phyloP scores from a whole-genome alignment of 1,284 basidiomycete species.

The Fomitopsis pinicola region DNA sequence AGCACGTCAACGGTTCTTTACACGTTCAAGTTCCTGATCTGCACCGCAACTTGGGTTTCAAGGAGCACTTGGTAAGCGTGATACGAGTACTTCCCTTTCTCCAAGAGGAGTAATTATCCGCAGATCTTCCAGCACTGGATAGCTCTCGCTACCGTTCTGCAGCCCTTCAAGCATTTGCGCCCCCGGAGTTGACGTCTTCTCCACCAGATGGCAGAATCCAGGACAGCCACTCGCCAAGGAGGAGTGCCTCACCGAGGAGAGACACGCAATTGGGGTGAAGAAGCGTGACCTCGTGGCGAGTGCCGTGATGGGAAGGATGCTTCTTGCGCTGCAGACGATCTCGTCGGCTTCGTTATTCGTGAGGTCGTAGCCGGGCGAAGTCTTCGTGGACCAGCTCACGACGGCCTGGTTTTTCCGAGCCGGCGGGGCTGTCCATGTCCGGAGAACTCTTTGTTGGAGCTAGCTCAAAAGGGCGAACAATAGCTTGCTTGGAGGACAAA shows the following conservation, averaged over 20 bases:
- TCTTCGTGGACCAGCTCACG: conserved; percentile 26
- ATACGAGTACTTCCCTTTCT: not conserved
- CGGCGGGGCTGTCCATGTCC: conserved; percentile 36
- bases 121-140: conserved; percentile 16
- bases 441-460: conserved; percentile 33
- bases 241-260: conserved; percentile 22
- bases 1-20: conserved; percentile 48
- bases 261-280: conserved; percentile 26
- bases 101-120: not conserved
- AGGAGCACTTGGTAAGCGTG: conserved; percentile 46
- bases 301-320: conserved; percentile 38
- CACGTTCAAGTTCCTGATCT: conserved; percentile 45
- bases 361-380: conserved; percentile 16
- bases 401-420: conserved; percentile 33
- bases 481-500: no score
- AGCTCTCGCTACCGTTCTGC: conserved; percentile 27
- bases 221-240: conserved; percentile 23
- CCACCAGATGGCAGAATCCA: conserved; percentile 33
- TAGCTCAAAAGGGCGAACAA: not conserved
- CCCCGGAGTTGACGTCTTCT: conserved; percentile 39
- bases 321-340: conserved; percentile 40
- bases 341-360: conserved; percentile 54
- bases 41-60: conserved; percentile 29
- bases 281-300: conserved; percentile 36
- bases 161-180: conserved; percentile 38